Evolutionary conservation across 2,329 filamentous ascomycete species (phyloP), one percentile per base, ranked within the genome.

Genomic region (Clonostachys sp.): DNA sequence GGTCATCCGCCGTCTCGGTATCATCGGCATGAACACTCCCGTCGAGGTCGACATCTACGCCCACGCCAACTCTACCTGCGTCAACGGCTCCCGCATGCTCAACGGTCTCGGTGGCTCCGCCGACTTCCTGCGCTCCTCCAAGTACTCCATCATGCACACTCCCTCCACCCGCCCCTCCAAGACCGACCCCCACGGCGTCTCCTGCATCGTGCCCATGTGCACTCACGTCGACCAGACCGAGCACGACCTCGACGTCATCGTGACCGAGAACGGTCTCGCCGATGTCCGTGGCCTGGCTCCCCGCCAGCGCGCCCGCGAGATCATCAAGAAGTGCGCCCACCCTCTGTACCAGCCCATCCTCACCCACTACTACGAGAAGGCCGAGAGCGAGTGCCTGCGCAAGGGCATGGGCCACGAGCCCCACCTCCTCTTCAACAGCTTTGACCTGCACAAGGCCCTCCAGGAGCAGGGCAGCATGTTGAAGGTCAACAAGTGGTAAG

Each of bases 11-110:
- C 81, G 90, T 24, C 75, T 95, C 2, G 90, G 90, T 51, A 84
- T 91, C 55, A 95, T 96, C 57, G 90, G 89, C 64, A 95, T 95
- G 90, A 95, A 95, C 78, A 95, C 90, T 0, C 90, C 90, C 18
- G 89, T 95, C 42, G 91, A 95, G 70, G 90, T 95, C 14, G 91
- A 95, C 70, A 95, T 95, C 60, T 95, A 95, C 71, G 91, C 90
- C 3, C 90, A 95, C 71, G 91, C 91, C 58, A 96, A 95, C 80
- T 86, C 80, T 51, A 95, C 90, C 47, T 91, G 87, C 61, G 90
- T 95, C 18, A 90, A 94, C 83, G 90, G 91, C 53, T 86, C 80
- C 51, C 84, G 91, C 48, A 94, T 92, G 87, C 78, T 94, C 51
- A 92, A 92, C 72, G 89, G 89, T 12, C 81, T 94, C 7, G 89